Conservation (phyloP, 1,284 basidiomycete genomes). For the Pyrrhoderma noxium region DNA sequence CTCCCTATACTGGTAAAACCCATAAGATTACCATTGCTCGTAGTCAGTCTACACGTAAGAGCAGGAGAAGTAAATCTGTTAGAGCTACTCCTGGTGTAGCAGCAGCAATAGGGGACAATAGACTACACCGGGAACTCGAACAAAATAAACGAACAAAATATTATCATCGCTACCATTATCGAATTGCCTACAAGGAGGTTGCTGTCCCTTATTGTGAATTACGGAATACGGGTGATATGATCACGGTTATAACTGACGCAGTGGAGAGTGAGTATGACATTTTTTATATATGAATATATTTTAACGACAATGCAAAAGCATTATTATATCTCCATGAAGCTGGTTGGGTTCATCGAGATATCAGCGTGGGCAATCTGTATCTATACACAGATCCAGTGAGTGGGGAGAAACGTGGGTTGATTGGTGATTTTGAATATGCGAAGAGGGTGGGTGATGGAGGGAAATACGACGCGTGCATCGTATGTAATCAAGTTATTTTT, state of each 20-base stretch:
- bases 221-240: neutral
- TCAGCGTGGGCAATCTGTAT: slow-evolving; percentile 5
- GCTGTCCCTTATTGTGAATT: neutral
- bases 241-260: neutral
- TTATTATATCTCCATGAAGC: neutral
- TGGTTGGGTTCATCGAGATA: slow-evolving; percentile 6
- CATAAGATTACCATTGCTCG: too few species aligned
- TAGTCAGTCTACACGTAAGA: too few species aligned
- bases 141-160: too few species aligned
- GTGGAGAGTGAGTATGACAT: neutral
- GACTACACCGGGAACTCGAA: too few species aligned
- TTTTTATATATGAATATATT: neutral
- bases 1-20: neutral
- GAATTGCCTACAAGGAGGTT: slow-evolving; percentile 4
- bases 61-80: too few species aligned
- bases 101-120: too few species aligned
- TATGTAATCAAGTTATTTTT: too few species aligned
- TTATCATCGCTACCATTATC: neutral
- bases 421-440: slow-evolving; percentile 4
- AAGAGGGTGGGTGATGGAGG: neutral
- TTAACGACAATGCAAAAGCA: too few species aligned
- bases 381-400: neutral
- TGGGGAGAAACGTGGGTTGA: neutral
- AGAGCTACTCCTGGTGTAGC: too few species aligned
- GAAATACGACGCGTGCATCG: neutral